Evolutionary conservation across 768 basidiomycete species (phyloP).

Genomic region (Arthromyces matolae): DNA sequence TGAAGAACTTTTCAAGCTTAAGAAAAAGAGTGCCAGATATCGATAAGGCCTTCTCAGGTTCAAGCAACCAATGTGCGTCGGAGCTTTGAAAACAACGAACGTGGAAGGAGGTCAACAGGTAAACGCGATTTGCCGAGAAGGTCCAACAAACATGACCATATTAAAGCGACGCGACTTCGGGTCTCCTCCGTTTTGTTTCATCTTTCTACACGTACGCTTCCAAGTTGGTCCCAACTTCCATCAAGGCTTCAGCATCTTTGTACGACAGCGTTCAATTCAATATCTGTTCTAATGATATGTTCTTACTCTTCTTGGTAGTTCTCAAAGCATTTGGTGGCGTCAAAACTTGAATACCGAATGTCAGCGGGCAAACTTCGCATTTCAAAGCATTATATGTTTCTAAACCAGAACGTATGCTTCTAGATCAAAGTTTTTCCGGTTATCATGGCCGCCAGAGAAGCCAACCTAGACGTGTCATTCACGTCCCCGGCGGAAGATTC

Average conservation of each 20-base stretch:
- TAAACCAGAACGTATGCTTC: slow-evolving; percentile 7
- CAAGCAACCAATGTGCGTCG: neutral
- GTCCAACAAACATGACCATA: slow-evolving; percentile 12
- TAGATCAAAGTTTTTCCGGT: slow-evolving; percentile 21
- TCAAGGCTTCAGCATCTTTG: neutral
- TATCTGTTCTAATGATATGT: too few species aligned
- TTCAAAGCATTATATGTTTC: slow-evolving; percentile 1
- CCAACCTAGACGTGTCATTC: slow-evolving; percentile 37
- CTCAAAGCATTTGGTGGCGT: slow-evolving; percentile 9
- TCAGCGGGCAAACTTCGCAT: slow-evolving; percentile 16
- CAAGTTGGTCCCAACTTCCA: neutral
- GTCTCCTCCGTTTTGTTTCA: slow-evolving; percentile 2
- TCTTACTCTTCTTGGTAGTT: neutral
- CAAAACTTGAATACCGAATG: slow-evolving; percentile 3
- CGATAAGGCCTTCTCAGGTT: too few species aligned
- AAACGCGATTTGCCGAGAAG: slow-evolving; percentile 8
- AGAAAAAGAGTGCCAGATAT: neutral
- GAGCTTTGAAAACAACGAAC: neutral
- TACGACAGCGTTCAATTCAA: too few species aligned
- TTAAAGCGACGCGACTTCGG: slow-evolving; percentile 10
- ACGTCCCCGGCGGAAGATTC: slow-evolving; percentile 62
- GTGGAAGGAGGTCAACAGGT: neutral
- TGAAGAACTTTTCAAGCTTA: neutral
- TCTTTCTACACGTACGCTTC: too few species aligned
- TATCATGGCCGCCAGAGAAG: slow-evolving; percentile 27